A percentile compares a stretch with the other conserved stretches of the same genome.
These are phyloP conservation scores for Alliaria petiolata DNA, from an alignment of 345 rosid species.

Conservation along the genomic window DNA sequence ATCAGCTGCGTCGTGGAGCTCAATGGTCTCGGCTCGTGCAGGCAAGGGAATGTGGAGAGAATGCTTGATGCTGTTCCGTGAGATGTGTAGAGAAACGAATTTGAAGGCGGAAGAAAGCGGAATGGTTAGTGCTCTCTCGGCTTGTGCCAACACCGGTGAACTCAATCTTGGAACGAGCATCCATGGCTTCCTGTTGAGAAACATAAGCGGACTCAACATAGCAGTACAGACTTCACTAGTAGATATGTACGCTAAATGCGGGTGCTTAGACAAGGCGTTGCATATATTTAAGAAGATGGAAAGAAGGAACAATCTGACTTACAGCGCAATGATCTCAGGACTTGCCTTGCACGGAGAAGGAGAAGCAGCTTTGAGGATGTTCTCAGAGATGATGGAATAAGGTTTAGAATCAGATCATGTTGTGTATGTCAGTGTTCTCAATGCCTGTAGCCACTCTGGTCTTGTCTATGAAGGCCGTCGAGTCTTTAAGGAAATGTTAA, in stretches of 20 bases:
- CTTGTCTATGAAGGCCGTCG: slow-evolving; percentile 35
- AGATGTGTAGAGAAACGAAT: slow-evolving; percentile 11
- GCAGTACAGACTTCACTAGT: slow-evolving; percentile 44
- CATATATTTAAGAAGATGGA: slow-evolving; percentile 35
- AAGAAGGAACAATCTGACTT: slow-evolving; percentile 30
- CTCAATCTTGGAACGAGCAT: slow-evolving; percentile 39
- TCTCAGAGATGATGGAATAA: slow-evolving; percentile 37
- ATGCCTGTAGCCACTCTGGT: slow-evolving; percentile 47
- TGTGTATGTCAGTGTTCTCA: slow-evolving; percentile 39
- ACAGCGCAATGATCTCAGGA: slow-evolving; percentile 44
- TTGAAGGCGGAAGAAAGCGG: slow-evolving; percentile 45
- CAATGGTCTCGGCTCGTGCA: slow-evolving; percentile 30
- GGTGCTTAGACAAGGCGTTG: slow-evolving; percentile 39
- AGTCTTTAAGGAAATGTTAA: slow-evolving; percentile 38
- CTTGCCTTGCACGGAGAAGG: slow-evolving; percentile 45
- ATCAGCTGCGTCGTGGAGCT: slow-evolving; percentile 40
- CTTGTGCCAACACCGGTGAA: slow-evolving; percentile 44
- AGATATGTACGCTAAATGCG: slow-evolving; percentile 51
- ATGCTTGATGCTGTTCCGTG: slow-evolving; percentile 24
- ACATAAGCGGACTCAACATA: slow-evolving; percentile 40
- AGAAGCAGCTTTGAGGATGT: slow-evolving; percentile 34
- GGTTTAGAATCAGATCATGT: slow-evolving; percentile 37
- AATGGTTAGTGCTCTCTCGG: slow-evolving; percentile 38
- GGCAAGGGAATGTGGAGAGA: slow-evolving; percentile 25
- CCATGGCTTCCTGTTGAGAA: slow-evolving; percentile 42